Base-by-base conservation (phyloP, 2,329 filamentous ascomycete genomes). In the Ascochyta clinopodiicola region DNA sequence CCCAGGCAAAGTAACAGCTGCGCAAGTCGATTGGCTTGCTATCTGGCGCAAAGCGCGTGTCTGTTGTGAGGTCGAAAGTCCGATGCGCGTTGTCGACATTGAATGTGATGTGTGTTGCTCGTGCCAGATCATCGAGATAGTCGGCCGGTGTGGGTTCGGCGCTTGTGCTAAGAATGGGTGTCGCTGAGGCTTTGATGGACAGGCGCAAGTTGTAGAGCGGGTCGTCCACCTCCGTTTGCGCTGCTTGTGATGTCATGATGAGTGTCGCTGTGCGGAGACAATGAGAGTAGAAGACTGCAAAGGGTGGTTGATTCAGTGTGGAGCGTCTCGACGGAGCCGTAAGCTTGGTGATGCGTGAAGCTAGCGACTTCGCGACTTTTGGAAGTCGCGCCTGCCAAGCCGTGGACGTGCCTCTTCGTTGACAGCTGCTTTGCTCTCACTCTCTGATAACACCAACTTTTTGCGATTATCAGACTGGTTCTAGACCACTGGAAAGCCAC, bases 1-100 rank as follows among this genome's bases (percentile, higher is more conserved):
- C 83, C 92, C 92, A 99, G 51, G 92, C 92, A 73, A 98, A 96
- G 81, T 94, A 97, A 77, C 97, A 94, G 74, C 90, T 95, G 72
- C 95, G 92, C 65, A 99, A 82, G 73, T 97, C 91, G 68, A 96
- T 88, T 4, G 89, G 83, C 51, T 82, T 81, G 67, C 85, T 69
- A 31, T 77, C 77, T 19, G 91, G 93, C 57, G 90, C 84, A 80
- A 98, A 98, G 67, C 95, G 91, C 64, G 95, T 99, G 9, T 88
- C 83, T 13, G 84, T 83, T 45, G 85, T 86, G 62, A 96, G 84
- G 1, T 88, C 81, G 55, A 96, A 82, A 6, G 86, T 82, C 51
- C 84, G 83, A 58, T 84, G 83, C 79, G 74, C 44, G 84, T 84
- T 67, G 84, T 84, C 67, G 83, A 77, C 56, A 83, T 80, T 83